phyloP scores from a whole-genome alignment of 805 yeast genomes.

The Ogataea salicorniae region DNA sequence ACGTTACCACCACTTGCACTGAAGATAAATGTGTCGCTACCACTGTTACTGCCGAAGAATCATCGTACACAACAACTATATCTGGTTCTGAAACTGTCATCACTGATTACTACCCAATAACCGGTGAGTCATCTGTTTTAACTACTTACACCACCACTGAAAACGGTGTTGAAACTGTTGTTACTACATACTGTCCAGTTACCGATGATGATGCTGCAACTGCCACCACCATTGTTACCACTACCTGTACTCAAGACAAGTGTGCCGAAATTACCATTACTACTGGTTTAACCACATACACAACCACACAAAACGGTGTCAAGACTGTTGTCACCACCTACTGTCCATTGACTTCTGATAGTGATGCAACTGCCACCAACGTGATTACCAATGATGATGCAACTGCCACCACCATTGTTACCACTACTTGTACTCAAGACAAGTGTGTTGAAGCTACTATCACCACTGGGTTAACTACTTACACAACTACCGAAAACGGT shows the following conservation, averaged over 20 bases:
- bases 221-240: conserved; percentile 1
- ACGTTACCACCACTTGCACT: conserved; percentile 11
- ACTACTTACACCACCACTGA: conserved; percentile 26
- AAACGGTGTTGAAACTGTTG: conserved; percentile 31
- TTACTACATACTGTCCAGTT: conserved; percentile 36
- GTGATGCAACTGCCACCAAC: not conserved
- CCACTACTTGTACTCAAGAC: not conserved
- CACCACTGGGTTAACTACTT: conserved; percentile 15
- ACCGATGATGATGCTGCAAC: conserved; percentile 4
- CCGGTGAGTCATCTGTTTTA: conserved; percentile 4
- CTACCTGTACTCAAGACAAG: not conserved
- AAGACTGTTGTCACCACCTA: conserved; percentile 4
- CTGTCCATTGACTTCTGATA: not conserved
- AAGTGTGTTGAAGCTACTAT: conserved; percentile 3
- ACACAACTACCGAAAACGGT: conserved; percentile 1
- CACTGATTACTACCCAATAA: conserved; percentile 35
- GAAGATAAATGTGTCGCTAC: conserved; percentile 6
- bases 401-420: conserved; percentile 1
- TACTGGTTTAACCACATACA: conserved; percentile 15
- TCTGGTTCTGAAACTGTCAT: conserved; percentile 32
- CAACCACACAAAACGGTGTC: not conserved
- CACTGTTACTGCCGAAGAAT: not conserved
- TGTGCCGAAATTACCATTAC: conserved; percentile 6
- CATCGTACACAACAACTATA: conserved; percentile 29
- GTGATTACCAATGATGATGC: no score